Base-by-base conservation (phyloP, 345 rosid species). In the Corchorus olitorius region DNA sequence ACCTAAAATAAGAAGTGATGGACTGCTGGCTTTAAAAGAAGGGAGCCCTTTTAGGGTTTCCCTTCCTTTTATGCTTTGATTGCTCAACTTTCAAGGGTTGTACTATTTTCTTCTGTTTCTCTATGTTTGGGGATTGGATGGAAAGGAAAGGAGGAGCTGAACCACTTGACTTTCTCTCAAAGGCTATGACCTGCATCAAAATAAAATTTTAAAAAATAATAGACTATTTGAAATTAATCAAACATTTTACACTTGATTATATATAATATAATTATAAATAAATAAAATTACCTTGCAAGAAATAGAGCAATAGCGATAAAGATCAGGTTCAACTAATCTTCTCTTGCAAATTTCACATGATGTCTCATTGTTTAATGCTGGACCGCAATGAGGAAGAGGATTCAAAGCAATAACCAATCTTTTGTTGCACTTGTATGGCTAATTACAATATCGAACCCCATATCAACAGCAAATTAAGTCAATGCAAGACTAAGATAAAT, bases 401-500 rank as follows among this genome's bases (percentile, higher is more conserved):
- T 62, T 82, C 48, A 86, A 66, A 20, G 89, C 73, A 49, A 86
- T 63, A 33, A 86, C 87, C 72, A 79, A 27, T 14, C 78, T 66
- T 72, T 84, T 86, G 75, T 86, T 86, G 82, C 86, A 86, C 77
- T 86, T 86, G 20, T 84, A 84, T 58, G 84, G 85, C 86, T 86
- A 72, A 27, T 27, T 27, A 27, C 27, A 27, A 27, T 27, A 27
- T 27, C 1, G 27, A 63, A 62, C 2, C 3, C 7, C 46, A 66
- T 66, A 16, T 5, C 8, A 8, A 37, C 19, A 65, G 4, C 46
- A 35, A 14, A 41, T 27, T 27, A 61, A 27, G 39, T 34, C 3
- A 7, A 33, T 22, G 12, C 45, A 34, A 64, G 13, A 34, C 15
- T 34, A 3, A 34, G 6, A 9, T 34, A 61, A 3, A 27, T 27